Base-by-base conservation (phyloP, 2,329 filamentous ascomycete species). In the Neonectria coccinea region DNA sequence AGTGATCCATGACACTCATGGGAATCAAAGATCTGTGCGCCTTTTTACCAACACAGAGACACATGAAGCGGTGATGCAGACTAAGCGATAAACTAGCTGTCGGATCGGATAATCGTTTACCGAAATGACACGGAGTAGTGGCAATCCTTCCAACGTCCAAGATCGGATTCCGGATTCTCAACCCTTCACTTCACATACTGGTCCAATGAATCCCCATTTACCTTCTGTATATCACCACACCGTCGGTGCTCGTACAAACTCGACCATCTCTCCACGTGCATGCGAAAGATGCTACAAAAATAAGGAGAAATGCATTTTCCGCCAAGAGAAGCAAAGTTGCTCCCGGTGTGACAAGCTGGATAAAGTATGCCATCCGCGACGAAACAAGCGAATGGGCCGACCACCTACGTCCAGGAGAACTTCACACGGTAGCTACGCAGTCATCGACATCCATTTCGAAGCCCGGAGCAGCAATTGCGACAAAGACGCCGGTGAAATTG, bases 71-170 rank as follows among this genome's bases (percentile, higher is more conserved):
- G 20, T 20, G 20, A 3, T 20, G 20, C 3, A 20, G 20, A 20
- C 20, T 20, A 20, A 20, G 20, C 16, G 44, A 48, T 48, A 29
- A 48, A 22, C 29, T 48, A 50, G 29, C 29, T 29, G 27, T 48
- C 45, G 45, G 45, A 50, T 50, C 45, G 27, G 45, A 50, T 16
- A 11, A 50, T 29, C 25, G 16, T 31, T 50, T 31, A 12, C 45
- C 25, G 45, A 50, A 50, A 50, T 29, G 45, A 29, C 3, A 10
- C 29, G 29, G 29, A 29, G 16, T 42, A 25, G 7, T 50, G 22
- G 25, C 22, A 29, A 50, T 50, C 25, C 45, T 29, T 31, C 45
- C 3, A n/a, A 16, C 16, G 9, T 20, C 2, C 6, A 29, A 29
- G 14, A 10, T 18, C n/a, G 2, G 14, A 9, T 9, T 9, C 1